Conservation (phyloP, 2,329 filamentous ascomycete species). For the Aspergillus sp. region DNA sequence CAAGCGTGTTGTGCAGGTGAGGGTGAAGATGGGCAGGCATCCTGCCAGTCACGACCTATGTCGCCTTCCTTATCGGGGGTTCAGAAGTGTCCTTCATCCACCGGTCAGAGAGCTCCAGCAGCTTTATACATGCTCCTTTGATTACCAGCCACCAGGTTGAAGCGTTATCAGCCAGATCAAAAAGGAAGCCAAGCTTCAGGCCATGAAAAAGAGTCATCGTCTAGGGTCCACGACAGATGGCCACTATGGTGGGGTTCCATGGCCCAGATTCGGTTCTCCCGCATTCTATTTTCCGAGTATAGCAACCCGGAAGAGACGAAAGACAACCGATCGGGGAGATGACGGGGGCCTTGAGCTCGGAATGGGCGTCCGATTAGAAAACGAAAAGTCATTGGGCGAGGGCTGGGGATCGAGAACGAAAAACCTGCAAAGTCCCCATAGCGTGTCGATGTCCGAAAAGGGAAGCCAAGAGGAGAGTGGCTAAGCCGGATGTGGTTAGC, state of each 20-base stretch:
- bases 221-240: background rate
- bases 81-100: background rate
- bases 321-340: background rate
- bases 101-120: background rate
- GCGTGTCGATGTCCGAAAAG: constrained; percentile 3
- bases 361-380: too few relatives aligned
- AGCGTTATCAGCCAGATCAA: constrained; percentile 6
- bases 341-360: too few relatives aligned
- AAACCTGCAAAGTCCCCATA: constrained; percentile 2
- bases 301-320: background rate
- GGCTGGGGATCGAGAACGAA: background rate
- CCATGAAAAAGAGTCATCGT: background rate
- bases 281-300: background rate
- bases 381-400: too few relatives aligned
- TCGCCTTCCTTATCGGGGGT: background rate
- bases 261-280: background rate
- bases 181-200: constrained; percentile 13
- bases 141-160: background rate
- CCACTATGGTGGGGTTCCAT: background rate
- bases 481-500: background rate
- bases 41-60: constrained; percentile 1
- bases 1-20: constrained; percentile 14
- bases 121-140: background rate
- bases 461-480: constrained; percentile 9
- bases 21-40: constrained; percentile 22